Evolutionary conservation across 1,284 basidiomycete genomes (phyloP).

Genomic region (Irpex sp.): DNA sequence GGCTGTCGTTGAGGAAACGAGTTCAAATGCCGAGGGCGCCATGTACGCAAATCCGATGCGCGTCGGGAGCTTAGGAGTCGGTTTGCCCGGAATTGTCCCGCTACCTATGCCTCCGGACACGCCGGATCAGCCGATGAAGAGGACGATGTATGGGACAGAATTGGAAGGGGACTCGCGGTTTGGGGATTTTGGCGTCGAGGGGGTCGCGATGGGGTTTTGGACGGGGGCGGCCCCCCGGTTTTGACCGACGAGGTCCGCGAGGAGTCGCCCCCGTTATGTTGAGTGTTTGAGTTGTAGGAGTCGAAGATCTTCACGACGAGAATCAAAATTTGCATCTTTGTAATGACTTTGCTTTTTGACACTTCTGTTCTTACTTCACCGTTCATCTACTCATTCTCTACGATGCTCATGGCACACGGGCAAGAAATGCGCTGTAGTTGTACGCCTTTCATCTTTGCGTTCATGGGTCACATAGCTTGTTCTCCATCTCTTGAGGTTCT

Average conservation of each 20-base stretch:
- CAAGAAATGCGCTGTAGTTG: no score
- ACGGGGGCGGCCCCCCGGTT: constrained; percentile 24
- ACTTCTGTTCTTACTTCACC: no score
- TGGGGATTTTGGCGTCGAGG: constrained; percentile 76
- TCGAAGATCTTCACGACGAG: background rate
- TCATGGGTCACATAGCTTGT: no score
- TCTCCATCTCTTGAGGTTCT: no score
- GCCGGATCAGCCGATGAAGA: constrained; percentile 37
- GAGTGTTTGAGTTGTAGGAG: background rate
- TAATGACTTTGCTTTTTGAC: no score
- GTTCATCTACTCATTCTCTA: no score
- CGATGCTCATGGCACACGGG: no score
- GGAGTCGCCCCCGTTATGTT: constrained; percentile 15
- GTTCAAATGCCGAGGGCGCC: constrained; percentile 6
- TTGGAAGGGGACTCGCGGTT: constrained; percentile 71
- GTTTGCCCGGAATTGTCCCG: constrained; percentile 20
- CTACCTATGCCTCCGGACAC: constrained; percentile 28
- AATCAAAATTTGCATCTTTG: background rate
- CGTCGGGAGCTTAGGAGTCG: constrained; percentile 4
- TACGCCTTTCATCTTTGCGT: no score
- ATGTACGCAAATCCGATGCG: background rate
- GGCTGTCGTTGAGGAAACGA: constrained; percentile 18
- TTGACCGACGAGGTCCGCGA: constrained; percentile 19
- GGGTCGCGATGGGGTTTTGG: constrained; percentile 70
- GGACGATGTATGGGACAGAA: constrained; percentile 81